Conservation (phyloP, 148 eudicot genomes). For the Beta vulgaris region DNA sequence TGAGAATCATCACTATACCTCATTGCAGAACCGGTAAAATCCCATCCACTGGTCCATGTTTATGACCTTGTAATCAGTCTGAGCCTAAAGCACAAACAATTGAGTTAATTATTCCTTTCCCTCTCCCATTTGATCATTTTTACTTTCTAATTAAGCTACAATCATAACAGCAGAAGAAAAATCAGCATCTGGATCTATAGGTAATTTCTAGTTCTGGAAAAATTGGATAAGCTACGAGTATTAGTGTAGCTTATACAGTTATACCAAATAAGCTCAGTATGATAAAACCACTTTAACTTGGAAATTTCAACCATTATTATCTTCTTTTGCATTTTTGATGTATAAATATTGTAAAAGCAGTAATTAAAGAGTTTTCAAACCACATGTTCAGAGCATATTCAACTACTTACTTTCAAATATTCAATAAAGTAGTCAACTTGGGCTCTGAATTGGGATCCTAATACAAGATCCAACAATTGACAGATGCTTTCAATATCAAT, state of each 20-base stretch:
- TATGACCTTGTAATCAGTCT: conserved; percentile 87
- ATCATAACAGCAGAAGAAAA: conserved; percentile 18
- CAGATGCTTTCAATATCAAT: conserved; percentile 91
- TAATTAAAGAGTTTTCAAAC: background rate
- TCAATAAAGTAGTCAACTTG: conserved; percentile 77
- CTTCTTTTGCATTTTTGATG: background rate
- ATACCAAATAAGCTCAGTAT: background rate
- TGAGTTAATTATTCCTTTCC: background rate
- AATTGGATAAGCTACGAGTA: background rate
- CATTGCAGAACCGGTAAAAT: conserved; percentile 80
- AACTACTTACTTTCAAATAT: conserved; percentile 57
- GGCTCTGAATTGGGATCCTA: conserved; percentile 63
- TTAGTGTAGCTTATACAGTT: background rate
- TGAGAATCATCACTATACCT: conserved; percentile 52
- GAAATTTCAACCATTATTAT: background rate
- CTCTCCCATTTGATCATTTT: background rate
- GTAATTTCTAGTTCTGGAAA: background rate
- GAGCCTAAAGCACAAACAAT: conserved; percentile 46
- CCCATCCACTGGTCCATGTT: conserved; percentile 98
- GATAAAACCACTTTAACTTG: background rate
- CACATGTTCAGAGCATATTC: background rate
- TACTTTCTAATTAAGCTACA: background rate
- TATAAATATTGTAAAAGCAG: background rate
- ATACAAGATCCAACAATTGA: conserved; percentile 77
- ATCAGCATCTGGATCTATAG: background rate